Percentiles rank a stretch among this genome's conserved stretches.
Evolutionary conservation across 164 flowering plant species (phyloP).

Genomic region (Echeveria elegans): DNA sequence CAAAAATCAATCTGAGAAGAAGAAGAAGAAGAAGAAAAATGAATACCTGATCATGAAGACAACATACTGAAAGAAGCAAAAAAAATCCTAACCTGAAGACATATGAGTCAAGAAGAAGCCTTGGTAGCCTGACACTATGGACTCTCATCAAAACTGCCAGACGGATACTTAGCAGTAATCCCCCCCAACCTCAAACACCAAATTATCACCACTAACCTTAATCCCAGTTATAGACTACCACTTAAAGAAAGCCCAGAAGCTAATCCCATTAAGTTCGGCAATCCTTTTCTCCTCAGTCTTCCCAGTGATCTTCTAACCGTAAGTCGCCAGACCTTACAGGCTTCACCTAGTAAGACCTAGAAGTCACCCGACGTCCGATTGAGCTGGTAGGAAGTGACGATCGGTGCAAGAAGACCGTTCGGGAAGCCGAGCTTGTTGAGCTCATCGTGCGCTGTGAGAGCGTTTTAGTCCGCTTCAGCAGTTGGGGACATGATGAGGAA

Average conservation of each 20-base stretch:
- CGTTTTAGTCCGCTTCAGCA: not conserved
- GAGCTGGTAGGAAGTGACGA: conserved; percentile 38
- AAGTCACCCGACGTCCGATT: conserved; percentile 75
- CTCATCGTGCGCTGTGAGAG: conserved; percentile 40
- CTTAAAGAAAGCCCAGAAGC: conserved; percentile 75
- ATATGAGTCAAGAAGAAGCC: conserved; percentile 24
- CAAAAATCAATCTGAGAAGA: no score
- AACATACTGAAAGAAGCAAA: not conserved
- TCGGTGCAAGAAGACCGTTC: conserved; percentile 61
- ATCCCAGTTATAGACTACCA: conserved; percentile 97
- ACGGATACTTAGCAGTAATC: conserved; percentile 71
- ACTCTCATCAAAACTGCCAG: conserved; percentile 53
- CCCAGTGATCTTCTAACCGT: conserved; percentile 48
- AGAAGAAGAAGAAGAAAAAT: no score
- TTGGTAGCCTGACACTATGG: conserved; percentile 57
- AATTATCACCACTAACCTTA: conserved; percentile 52
- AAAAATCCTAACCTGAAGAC: not conserved
- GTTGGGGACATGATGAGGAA: conserved; percentile 12
- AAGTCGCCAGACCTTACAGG: conserved; percentile 65
- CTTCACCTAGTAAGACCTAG: conserved; percentile 35
- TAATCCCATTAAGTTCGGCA: conserved; percentile 65
- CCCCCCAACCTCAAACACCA: conserved; percentile 93
- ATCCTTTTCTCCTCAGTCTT: conserved; percentile 56
- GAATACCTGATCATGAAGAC: no score
- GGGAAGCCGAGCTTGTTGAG: conserved; percentile 68